A percentile compares a stretch with the other conserved stretches of the same genome.
phyloP scores from a whole-genome alignment of 2,329 filamentous ascomycete species.

The Neophaeococcomyces aloes region DNA sequence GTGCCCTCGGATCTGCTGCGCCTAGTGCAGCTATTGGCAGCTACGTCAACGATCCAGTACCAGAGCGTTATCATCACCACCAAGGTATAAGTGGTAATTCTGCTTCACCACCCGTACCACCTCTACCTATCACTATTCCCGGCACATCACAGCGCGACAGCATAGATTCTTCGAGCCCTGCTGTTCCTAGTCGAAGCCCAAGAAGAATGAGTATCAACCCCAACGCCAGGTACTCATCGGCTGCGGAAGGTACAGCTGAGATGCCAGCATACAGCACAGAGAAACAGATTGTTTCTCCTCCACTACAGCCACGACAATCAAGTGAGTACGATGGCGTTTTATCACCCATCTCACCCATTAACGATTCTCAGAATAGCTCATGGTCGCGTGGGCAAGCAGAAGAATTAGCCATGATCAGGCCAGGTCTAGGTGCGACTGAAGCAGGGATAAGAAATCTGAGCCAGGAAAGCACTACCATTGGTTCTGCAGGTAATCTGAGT shows the following conservation, averaged over 20 bases:
- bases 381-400: constrained; percentile 4
- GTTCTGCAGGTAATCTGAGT: not conserved
- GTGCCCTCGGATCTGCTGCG: constrained; percentile 9
- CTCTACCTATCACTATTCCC: not conserved
- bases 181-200: constrained; percentile 4
- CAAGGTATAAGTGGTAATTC: not conserved
- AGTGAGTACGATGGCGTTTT: not conserved
- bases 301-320: constrained; percentile 1
- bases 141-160: not conserved
- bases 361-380: constrained; percentile 1
- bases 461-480: not conserved
- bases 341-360: constrained; percentile 4
- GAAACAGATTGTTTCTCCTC: constrained; percentile 1
- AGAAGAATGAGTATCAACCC: constrained; percentile 1
- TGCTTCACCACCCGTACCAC: not conserved
- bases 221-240: constrained; percentile 1
- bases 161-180: not conserved
- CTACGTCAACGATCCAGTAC: constrained; percentile 11
- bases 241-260: constrained; percentile 6
- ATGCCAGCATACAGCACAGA: not conserved
- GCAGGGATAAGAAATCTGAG: not conserved
- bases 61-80: not conserved
- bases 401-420: not conserved
- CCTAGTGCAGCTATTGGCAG: constrained; percentile 9
- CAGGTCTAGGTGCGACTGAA: not conserved